phyloP scores from a whole-genome alignment of 768 basidiomycete genomes.

The Pleurotus cornucopiae region DNA sequence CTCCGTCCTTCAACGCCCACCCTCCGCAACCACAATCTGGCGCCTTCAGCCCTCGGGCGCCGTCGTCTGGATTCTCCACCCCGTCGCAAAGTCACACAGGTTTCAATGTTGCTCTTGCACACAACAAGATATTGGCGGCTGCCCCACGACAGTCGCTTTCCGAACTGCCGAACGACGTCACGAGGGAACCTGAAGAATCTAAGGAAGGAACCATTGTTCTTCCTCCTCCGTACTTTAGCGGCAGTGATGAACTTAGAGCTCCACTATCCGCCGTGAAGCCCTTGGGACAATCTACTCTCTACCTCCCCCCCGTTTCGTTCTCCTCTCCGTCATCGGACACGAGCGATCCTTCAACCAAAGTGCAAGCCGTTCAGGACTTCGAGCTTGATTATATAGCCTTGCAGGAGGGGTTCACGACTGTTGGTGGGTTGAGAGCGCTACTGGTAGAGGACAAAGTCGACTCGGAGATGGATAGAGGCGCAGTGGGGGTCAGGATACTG shows the following conservation, averaged over 20 bases:
- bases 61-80: constrained; percentile 53
- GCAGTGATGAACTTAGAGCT: constrained; percentile 28
- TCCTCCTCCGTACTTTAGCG: constrained; percentile 46
- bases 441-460: constrained; percentile 51
- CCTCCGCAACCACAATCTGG: constrained; percentile 14
- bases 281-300: constrained; percentile 48
- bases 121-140: constrained; percentile 43
- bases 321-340: constrained; percentile 10
- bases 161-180: constrained; percentile 10
- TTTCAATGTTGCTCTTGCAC: constrained; percentile 50
- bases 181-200: constrained; percentile 11
- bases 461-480: constrained; percentile 17
- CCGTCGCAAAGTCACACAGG: constrained; percentile 41
- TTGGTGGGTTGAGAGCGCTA: constrained; percentile 72
- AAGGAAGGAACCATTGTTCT: constrained; percentile 20
- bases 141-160: constrained; percentile 29
- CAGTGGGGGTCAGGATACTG: constrained; percentile 35
- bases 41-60: constrained; percentile 28
- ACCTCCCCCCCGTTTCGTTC: constrained; percentile 40
- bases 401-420: constrained; percentile 52
- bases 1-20: constrained; percentile 14
- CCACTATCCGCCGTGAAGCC: constrained; percentile 33
- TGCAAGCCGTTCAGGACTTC: constrained; percentile 48
- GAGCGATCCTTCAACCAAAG: constrained; percentile 23
- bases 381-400: constrained; percentile 59